These are phyloP conservation scores for Aspergillus sp. DNA, from an alignment of 2,329 filamentous ascomycete genomes.

Conservation along the genomic window DNA sequence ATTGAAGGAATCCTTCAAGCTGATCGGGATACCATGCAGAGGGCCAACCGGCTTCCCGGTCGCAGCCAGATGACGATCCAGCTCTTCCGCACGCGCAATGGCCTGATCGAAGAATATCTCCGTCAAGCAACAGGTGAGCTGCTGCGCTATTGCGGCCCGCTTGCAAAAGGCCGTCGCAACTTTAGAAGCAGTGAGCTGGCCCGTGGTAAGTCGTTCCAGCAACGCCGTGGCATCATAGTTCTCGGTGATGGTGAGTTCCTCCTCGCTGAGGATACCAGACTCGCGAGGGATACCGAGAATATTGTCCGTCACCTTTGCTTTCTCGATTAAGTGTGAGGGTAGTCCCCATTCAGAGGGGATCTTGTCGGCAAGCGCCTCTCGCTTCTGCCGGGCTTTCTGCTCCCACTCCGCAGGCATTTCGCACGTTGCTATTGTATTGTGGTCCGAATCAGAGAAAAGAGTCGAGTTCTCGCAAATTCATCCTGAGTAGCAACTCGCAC, in stretches of 20 bases:
- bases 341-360: conserved; percentile 18
- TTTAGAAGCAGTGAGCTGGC: conserved; percentile 39
- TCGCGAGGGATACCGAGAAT: conserved; percentile 15
- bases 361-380: conserved; percentile 13
- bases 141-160: conserved; percentile 39
- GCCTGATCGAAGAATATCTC: conserved; percentile 60
- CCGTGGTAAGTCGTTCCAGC: conserved; percentile 30
- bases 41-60: conserved; percentile 57
- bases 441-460: too few relatives aligned
- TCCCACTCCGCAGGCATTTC: conserved; percentile 13
- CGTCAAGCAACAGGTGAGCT: conserved; percentile 53
- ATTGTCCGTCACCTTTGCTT: conserved; percentile 1
- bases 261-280: conserved; percentile 49
- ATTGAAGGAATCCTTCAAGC: conserved; percentile 54
- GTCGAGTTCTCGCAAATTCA: background rate
- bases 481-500: background rate
- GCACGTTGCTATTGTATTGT: background rate
- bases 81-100: conserved; percentile 50
- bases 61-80: conserved; percentile 51
- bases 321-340: background rate
- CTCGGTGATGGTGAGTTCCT: conserved; percentile 56
- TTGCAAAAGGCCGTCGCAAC: conserved; percentile 55
- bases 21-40: conserved; percentile 66
- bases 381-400: conserved; percentile 16
- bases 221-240: conserved; percentile 42